Evolutionary conservation across 2,329 filamentous ascomycete species (phyloP), one percentile per base, ranked within the genome.

Genomic region (Talaromyces marneffei): DNA sequence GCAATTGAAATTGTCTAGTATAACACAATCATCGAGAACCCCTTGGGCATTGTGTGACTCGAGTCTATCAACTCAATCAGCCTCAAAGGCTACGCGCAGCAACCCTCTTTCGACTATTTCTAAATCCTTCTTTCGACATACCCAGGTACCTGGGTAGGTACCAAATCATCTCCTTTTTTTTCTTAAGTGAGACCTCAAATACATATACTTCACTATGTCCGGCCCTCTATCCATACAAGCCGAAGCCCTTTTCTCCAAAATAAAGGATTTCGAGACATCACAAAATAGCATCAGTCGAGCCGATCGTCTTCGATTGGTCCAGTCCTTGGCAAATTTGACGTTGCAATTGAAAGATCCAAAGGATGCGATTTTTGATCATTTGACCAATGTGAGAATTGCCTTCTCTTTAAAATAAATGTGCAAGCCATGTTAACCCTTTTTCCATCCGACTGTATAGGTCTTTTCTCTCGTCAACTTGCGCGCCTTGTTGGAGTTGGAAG

Each of bases 361-460:
- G 37, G 66, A 69, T 37, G 67, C 66, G 12, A 70, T 70, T 62
- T 70, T 69, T 40, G 59, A 67, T 54, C 68, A 71, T 48, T 60
- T 69, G 16, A 69, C 64, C 12, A 69, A 69, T 64, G 67, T 70
- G 61, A 44, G 60, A 14, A n/a, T 50, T 27, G 2, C 4, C 44
- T 16, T 40, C 40, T 33, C 16, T n/a, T 48, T 25, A 10, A 46
- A 6, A 35, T 33, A 7, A 35, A 12, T 35, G 29, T 1, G 29
- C 18, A 40, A 14, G 9, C 37, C 6, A 27, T 57, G 20, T 44
- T 35, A 27, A 25, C 31, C 16, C 12, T 54, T 18, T 3, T 39
- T 18, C 10, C n/a, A n/a, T 27, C 4, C 48, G 14, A 56, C 10
- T 42, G 1, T 31, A 9, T 35, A 59, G 52, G 46, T 23, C 14